phyloP scores from a whole-genome alignment of 2,329 filamentous ascomycete genomes.

The Colletotrichum sp. region DNA sequence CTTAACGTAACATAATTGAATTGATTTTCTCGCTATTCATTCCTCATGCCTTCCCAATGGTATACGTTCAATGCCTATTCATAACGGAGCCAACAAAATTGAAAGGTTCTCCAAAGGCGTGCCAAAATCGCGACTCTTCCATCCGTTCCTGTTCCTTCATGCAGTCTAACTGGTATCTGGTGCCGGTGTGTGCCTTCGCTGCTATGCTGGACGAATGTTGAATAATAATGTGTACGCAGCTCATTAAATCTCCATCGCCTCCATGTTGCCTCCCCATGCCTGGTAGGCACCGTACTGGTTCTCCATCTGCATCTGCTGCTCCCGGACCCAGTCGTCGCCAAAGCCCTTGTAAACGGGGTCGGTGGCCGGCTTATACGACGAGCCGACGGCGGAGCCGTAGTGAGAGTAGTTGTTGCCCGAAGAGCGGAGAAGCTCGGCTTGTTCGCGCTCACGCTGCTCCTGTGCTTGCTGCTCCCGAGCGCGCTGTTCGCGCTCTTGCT shows the following conservation, averaged over 20 bases:
- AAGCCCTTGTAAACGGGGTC: constrained; percentile 71
- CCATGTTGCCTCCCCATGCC: constrained; percentile 50
- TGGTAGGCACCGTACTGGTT: constrained; percentile 71
- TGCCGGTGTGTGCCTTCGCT: background rate
- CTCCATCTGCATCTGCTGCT: constrained; percentile 65
- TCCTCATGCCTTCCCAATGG: constrained; percentile 11
- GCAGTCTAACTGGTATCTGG: constrained; percentile 7
- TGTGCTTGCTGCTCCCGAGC: constrained; percentile 54
- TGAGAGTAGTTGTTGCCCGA: constrained; percentile 49
- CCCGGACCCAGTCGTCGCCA: constrained; percentile 28
- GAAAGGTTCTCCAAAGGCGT: background rate
- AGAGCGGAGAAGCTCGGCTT: constrained; percentile 34
- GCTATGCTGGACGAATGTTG: background rate
- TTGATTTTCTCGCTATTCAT: constrained; percentile 1
- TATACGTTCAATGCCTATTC: constrained; percentile 5
- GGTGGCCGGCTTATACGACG: constrained; percentile 44
- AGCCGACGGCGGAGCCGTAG: constrained; percentile 44
- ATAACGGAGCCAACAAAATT: constrained; percentile 4
- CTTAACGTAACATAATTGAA: background rate
- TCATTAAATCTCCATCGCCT: constrained; percentile 54
- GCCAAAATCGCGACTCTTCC: background rate
- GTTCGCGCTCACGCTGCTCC: constrained; percentile 33
- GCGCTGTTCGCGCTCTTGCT: constrained; percentile 53
- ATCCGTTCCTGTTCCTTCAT: background rate
- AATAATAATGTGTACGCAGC: background rate